Evolutionary conservation across 1,284 basidiomycete species (phyloP).

Genomic region (Fomitopsis pinicola): DNA sequence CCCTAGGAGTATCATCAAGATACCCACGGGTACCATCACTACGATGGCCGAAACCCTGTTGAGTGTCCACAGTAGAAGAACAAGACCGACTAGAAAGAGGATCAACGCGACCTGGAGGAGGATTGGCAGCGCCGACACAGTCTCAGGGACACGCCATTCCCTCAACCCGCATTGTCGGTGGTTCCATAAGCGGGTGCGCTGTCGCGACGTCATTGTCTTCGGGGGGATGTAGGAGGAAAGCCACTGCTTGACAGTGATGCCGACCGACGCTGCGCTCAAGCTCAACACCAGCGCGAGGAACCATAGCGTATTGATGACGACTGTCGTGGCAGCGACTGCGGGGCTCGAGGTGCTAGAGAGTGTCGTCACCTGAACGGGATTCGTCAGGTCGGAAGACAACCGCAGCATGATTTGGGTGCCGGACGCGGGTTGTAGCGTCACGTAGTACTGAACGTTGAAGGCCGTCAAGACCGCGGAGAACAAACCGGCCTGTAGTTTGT

Average conservation of each 20-base stretch:
- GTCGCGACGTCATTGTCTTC: background rate
- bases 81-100: slow-evolving; percentile 14
- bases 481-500: slow-evolving; percentile 5
- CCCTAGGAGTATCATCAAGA: background rate
- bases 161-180: slow-evolving; percentile 2
- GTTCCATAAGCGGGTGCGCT: slow-evolving; percentile 6
- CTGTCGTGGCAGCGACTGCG: background rate
- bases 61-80: slow-evolving; percentile 6
- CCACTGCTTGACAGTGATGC: slow-evolving; percentile 18
- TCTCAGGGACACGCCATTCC: slow-evolving; percentile 11
- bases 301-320: slow-evolving; percentile 12
- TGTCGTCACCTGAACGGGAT: too few relatives aligned
- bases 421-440: slow-evolving; percentile 2
- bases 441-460: slow-evolving; percentile 10
- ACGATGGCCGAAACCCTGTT: background rate
- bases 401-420: too few relatives aligned
- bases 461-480: slow-evolving; percentile 14
- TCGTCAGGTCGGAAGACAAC: too few relatives aligned
- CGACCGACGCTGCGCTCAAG: slow-evolving; percentile 12
- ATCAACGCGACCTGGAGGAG: slow-evolving; percentile 13
- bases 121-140: slow-evolving; percentile 11
- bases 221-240: slow-evolving; percentile 6
- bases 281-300: slow-evolving; percentile 13
- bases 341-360: background rate
- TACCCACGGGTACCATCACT: background rate